Base-by-base conservation (phyloP, 805 yeast species). In the Grigorovia yakushimaensis region DNA sequence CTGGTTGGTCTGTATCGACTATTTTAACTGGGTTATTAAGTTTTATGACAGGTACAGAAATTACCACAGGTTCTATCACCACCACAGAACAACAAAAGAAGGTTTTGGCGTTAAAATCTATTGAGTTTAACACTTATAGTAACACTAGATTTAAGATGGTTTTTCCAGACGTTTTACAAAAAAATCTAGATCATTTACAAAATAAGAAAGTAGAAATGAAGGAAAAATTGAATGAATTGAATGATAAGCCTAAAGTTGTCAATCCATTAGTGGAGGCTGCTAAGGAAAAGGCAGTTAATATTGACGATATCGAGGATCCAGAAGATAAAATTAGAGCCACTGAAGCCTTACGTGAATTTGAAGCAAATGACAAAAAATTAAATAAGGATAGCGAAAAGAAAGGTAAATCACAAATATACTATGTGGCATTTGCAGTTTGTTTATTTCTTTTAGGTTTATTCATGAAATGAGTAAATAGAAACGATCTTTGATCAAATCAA, bases 1-100 rank as follows among this genome's bases (percentile, higher is more conserved):
- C 98, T 1, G 88, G 95, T 6, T 89, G 97, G 97, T 80, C 88
- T 41, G 96, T 89, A 22, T 73, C 87, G 33, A 88, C 97, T 0
- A 89, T 89, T 19, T 72, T 89, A 55, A 85, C 81, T 10, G 98
- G 97, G 0, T 69, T 89, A 36, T 70, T 89, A 54, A 86, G 95
- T 61, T 89, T 89, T 59, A 89, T 89, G 98, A 87, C 95, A 0
- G 82, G 93, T 9, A 77, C 78, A 49, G 97, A 89, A 55, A 68
- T 76, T 22, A 86, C 96, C 1, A 82, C 96, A 0, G 97, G 97
- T 0, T 80, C 91, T 8, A 78, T 88, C 11, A 69, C 66, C 8
- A 78, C 95, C 1, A 73, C 82, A 10, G 84, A 76, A 17, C 69
- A 66, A 17, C 74, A 75, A 22, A 82, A 81, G 69, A 68, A 67